phyloP scores from a whole-genome alignment of 1,139 yeast genomes.

The Meyerozyma carpophila region DNA sequence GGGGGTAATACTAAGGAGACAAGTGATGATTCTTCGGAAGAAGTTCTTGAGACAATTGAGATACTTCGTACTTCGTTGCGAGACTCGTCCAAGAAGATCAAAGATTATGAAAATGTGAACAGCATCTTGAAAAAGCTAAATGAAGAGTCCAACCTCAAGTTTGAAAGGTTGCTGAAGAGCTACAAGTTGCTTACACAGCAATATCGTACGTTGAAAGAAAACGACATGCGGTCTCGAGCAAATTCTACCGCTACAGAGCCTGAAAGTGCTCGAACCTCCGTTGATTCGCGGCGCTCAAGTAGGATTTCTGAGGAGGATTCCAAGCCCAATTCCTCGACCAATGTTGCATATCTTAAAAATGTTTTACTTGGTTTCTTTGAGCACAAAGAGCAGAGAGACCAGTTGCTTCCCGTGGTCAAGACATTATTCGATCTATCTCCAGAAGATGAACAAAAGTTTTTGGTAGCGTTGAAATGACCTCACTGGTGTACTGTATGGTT shows the following conservation, averaged over 20 bases:
- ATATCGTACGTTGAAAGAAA: slow-evolving; percentile 30
- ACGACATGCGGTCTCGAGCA: slow-evolving; percentile 10
- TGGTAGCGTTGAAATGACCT: slow-evolving; percentile 49
- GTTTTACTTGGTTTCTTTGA: slow-evolving; percentile 86
- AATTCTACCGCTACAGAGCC: slow-evolving; percentile 2
- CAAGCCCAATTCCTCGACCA: slow-evolving; percentile 10
- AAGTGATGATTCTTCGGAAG: slow-evolving; percentile 18
- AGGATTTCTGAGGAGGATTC: neutral
- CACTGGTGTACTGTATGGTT: neutral
- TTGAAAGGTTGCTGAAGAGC: slow-evolving; percentile 61
- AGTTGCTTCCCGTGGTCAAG: slow-evolving; percentile 78
- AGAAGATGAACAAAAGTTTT: slow-evolving; percentile 66
- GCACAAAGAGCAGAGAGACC: slow-evolving; percentile 84
- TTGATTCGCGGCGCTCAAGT: neutral
- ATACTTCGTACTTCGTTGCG: slow-evolving; percentile 52
- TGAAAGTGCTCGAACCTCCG: neutral
- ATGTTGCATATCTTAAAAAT: slow-evolving; percentile 77
- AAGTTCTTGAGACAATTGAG: slow-evolving; percentile 29
- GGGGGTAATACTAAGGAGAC: slow-evolving; percentile 14
- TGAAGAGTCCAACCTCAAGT: slow-evolving; percentile 62
- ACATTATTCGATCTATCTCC: slow-evolving; percentile 63
- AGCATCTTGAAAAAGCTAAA: slow-evolving; percentile 54
- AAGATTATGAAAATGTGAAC: slow-evolving; percentile 56
- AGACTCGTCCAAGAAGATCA: slow-evolving; percentile 42
- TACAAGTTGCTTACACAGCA: slow-evolving; percentile 60